These are phyloP conservation scores for Dactylellina sp. DNA, from an alignment of 2,329 filamentous ascomycete genomes.

Conservation along the genomic window DNA sequence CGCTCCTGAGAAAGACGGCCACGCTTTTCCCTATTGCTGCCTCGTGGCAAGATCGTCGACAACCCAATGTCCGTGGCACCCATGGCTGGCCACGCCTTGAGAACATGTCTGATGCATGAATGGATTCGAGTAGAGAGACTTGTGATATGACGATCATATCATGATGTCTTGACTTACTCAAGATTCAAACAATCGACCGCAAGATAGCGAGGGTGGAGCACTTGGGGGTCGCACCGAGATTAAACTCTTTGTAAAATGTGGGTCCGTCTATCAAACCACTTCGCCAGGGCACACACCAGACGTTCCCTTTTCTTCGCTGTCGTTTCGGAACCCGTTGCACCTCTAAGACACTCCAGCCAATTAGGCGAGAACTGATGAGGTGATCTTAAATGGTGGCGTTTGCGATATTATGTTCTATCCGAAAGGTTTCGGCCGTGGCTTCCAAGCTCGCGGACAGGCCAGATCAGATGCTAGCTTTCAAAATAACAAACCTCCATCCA, in stretches of 20 bases:
- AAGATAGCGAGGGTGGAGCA: slow-evolving; percentile 10
- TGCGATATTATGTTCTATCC: slow-evolving; percentile 15
- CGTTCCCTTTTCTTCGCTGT: slow-evolving; percentile 43
- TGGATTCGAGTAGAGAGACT: slow-evolving; percentile 7
- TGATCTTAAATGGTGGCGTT: not conserved
- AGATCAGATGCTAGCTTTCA: not conserved
- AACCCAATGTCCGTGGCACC: slow-evolving; percentile 19
- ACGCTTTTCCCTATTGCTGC: slow-evolving; percentile 4
- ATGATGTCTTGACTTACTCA: slow-evolving; percentile 12
- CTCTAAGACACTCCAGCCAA: slow-evolving; percentile 36
- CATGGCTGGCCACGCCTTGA: slow-evolving; percentile 41
- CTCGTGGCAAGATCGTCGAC: slow-evolving; percentile 50
- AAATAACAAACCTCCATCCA: not conserved
- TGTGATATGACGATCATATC: slow-evolving; percentile 41
- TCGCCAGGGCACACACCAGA: slow-evolving; percentile 29
- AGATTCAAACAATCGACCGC: not conserved
- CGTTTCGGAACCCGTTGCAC: slow-evolving; percentile 47
- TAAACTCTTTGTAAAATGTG: slow-evolving; percentile 31
- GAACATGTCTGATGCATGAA: slow-evolving; percentile 32
- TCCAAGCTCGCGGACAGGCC: not conserved
- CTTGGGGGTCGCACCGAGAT: slow-evolving; percentile 43
- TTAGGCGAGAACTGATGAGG: slow-evolving; percentile 20
- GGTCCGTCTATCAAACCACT: slow-evolving; percentile 17
- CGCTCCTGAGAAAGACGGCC: not conserved
- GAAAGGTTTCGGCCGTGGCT: slow-evolving; percentile 2